Evolutionary conservation across 345 rosid species (phyloP).

Genomic region (Salix viminalis): DNA sequence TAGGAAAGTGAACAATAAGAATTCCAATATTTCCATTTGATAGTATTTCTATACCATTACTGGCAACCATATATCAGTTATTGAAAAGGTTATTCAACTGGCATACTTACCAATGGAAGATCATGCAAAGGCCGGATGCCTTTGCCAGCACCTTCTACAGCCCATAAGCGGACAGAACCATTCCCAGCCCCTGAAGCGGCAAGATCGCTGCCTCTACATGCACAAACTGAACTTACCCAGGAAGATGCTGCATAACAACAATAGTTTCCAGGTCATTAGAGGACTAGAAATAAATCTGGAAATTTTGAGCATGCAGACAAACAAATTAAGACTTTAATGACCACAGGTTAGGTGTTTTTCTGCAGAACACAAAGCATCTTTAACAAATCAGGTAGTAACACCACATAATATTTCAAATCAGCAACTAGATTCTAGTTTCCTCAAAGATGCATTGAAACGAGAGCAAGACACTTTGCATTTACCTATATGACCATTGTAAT

Average conservation of each 20-base stretch:
- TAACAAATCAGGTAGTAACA: not conserved
- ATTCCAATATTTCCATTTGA: not conserved
- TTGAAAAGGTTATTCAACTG: not conserved
- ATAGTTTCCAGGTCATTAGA: slow-evolving; percentile 9
- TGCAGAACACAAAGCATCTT: not conserved
- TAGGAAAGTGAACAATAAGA: not conserved
- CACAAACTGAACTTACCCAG: slow-evolving; percentile 80
- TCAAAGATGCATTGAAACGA: not conserved
- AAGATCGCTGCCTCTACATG: slow-evolving; percentile 87
- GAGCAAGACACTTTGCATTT: not conserved
- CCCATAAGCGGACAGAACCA: slow-evolving; percentile 73
- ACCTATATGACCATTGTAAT: slow-evolving; percentile 50
- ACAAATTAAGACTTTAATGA: not conserved
- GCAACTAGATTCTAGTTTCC: not conserved
- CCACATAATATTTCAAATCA: not conserved
- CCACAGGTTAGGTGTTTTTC: not conserved
- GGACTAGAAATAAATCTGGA: not conserved
- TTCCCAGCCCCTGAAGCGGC: slow-evolving; percentile 97
- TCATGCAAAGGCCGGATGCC: slow-evolving; percentile 47
- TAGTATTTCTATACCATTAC: not conserved
- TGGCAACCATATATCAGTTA: not conserved
- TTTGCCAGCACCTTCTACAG: slow-evolving; percentile 48
- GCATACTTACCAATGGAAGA: slow-evolving; percentile 65
- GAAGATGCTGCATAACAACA: slow-evolving; percentile 49
- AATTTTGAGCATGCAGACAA: slow-evolving; percentile 11